These are phyloP conservation scores for Plasmodium coatneyi DNA, from an alignment of 169 alveolate genomes.

Conservation along the genomic window DNA sequence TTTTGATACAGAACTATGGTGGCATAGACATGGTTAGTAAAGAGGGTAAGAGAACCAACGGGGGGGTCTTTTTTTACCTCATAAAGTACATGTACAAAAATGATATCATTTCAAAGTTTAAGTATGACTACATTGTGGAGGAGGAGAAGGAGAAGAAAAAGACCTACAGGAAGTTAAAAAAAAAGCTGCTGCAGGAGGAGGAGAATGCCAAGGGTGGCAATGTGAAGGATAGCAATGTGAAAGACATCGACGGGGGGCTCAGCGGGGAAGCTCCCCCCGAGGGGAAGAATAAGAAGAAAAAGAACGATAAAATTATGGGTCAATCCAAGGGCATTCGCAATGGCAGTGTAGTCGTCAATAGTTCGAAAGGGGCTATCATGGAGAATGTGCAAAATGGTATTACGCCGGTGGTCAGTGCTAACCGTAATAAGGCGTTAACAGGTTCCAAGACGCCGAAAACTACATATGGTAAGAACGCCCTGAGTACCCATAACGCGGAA, in stretches of 20 bases:
- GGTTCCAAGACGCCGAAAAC: not conserved
- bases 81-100: constrained; percentile 85
- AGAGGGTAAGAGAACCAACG: constrained; percentile 88
- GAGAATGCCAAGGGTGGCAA: constrained; percentile 14
- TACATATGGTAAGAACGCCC: not conserved
- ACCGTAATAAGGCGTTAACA: not conserved
- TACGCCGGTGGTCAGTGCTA: not conserved
- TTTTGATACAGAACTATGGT: constrained; percentile 88
- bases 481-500: constrained; percentile 1
- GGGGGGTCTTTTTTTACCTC: constrained; percentile 91
- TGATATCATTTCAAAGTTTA: constrained; percentile 86
- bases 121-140: constrained; percentile 87
- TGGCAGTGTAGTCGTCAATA: not conserved
- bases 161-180: constrained; percentile 79
- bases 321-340: not conserved
- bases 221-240: not conserved
- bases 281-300: not conserved
- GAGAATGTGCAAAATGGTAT: not conserved
- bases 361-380: not conserved
- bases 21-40: constrained; percentile 90
- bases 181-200: constrained; percentile 70
- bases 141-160: constrained; percentile 87
- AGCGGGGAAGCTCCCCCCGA: not conserved
- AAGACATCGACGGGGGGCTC: not conserved
- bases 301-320: not conserved